phyloP scores from a whole-genome alignment of 768 basidiomycete species.

The Tephrocybe sp. region DNA sequence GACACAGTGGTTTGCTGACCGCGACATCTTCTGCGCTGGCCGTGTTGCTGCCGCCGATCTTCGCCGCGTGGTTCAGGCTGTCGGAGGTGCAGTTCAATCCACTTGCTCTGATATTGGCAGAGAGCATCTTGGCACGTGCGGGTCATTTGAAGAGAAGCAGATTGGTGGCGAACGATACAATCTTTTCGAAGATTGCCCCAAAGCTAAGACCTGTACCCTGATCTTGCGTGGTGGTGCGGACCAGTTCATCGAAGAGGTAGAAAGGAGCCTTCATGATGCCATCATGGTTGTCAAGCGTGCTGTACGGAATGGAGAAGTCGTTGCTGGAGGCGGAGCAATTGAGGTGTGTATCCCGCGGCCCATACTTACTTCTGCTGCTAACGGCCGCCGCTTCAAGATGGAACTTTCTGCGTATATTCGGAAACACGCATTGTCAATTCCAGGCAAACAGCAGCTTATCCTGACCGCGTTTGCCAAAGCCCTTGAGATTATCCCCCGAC shows the following conservation, averaged over 20 bases:
- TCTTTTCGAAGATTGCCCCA: slow-evolving; percentile 88
- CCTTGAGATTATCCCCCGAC: slow-evolving; percentile 95
- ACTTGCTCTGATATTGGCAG: slow-evolving; percentile 90
- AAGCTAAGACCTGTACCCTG: slow-evolving; percentile 94
- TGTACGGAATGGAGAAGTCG: slow-evolving; percentile 92
- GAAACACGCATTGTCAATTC: slow-evolving; percentile 86
- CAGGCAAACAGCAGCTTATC: slow-evolving; percentile 93
- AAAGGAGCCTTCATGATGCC: slow-evolving; percentile 95
- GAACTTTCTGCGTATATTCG: slow-evolving; percentile 94
- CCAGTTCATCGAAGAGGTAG: slow-evolving; percentile 98
- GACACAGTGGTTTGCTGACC: slow-evolving; percentile 99
- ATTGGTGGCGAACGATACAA: slow-evolving; percentile 98
- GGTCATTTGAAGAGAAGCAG: slow-evolving; percentile 88
- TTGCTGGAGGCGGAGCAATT: slow-evolving; percentile 96
- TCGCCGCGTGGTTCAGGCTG: slow-evolving; percentile 92
- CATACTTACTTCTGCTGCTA: not conserved
- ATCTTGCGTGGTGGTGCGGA: slow-evolving; percentile 95
- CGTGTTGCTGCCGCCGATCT: slow-evolving; percentile 90
- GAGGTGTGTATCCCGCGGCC: slow-evolving; percentile 58
- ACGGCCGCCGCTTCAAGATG: slow-evolving; percentile 61
- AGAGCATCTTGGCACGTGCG: slow-evolving; percentile 94
- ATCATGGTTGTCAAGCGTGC: slow-evolving; percentile 99
- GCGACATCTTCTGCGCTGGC: slow-evolving; percentile 98
- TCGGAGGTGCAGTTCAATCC: slow-evolving; percentile 92
- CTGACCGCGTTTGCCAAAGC: slow-evolving; percentile 96